Conservation (phyloP, 305 asterid species). For the Euphrasia arctica region DNA sequence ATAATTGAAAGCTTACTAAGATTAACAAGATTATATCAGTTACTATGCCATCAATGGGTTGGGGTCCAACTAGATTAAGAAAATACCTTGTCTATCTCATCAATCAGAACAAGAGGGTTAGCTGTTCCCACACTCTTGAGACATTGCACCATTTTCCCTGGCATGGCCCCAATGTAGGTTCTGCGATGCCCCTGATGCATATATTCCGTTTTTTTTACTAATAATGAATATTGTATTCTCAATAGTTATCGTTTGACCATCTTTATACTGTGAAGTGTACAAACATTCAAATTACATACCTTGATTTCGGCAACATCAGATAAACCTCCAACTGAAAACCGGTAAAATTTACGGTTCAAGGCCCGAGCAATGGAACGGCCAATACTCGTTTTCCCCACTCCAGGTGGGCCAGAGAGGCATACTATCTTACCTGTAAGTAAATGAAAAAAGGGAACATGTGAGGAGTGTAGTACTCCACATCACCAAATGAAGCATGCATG, state of each 20-base stretch:
- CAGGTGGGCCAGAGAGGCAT: constrained; percentile 99
- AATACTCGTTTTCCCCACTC: constrained; percentile 98
- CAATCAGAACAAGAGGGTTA: constrained; percentile 97
- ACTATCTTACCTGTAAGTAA: constrained; percentile 76
- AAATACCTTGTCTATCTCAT: constrained; percentile 96
- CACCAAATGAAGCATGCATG: constrained; percentile 4
- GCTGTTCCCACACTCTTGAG: constrained; percentile 93
- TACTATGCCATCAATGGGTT: not conserved
- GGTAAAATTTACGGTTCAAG: constrained; percentile 89
- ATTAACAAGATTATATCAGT: not conserved
- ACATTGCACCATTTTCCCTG: constrained; percentile 99
- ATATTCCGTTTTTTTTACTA: constrained; percentile 24
- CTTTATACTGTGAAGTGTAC: not conserved
- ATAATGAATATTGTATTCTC: not conserved
- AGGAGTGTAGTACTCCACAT: constrained; percentile 16
- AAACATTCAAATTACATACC: constrained; percentile 21
- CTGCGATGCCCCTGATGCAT: constrained; percentile 89
- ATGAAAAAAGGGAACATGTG: constrained; percentile 20
- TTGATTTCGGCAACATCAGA: too few relatives aligned
- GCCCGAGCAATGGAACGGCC: constrained; percentile 99
- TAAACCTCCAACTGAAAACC: constrained; percentile 60
- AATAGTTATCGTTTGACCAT: constrained; percentile 15
- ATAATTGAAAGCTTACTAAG: constrained; percentile 14
- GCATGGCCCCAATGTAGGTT: constrained; percentile 99
- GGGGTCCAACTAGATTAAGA: constrained; percentile 14